phyloP scores from a whole-genome alignment of 1,139 yeast species.

The Geotrichum reessii region DNA sequence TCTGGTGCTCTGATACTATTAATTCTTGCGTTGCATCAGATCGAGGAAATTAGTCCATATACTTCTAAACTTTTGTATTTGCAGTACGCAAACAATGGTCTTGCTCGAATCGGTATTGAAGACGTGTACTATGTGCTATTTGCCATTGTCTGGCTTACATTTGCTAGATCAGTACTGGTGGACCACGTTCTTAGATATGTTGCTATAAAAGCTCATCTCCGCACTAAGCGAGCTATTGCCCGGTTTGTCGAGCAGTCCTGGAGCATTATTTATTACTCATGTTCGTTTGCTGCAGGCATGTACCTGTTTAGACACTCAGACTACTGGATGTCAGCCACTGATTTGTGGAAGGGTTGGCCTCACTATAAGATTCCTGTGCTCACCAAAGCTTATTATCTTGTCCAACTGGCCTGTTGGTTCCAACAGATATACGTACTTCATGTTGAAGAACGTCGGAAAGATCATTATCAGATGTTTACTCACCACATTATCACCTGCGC shows the following conservation, averaged over 20 bases:
- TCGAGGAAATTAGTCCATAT: constrained; percentile 14
- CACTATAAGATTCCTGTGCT: constrained; percentile 42
- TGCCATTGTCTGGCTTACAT: constrained; percentile 53
- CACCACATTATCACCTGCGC: constrained; percentile 79
- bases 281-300: constrained; percentile 55
- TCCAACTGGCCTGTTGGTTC: constrained; percentile 71
- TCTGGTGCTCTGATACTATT: constrained; percentile 5
- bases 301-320: constrained; percentile 53
- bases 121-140: constrained; percentile 53
- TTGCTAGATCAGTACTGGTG: constrained; percentile 58
- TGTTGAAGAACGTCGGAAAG: constrained; percentile 74
- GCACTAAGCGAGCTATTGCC: constrained; percentile 45
- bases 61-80: constrained; percentile 26
- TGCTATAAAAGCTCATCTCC: constrained; percentile 23
- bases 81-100: constrained; percentile 25
- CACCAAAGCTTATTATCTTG: constrained; percentile 65
- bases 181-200: constrained; percentile 43
- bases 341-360: constrained; percentile 73
- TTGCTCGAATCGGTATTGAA: constrained; percentile 27
- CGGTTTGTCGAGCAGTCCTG: constrained; percentile 88
- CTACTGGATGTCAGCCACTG: constrained; percentile 55
- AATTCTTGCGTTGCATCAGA: background rate
- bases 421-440: constrained; percentile 74
- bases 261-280: constrained; percentile 56
- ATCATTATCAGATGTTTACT: constrained; percentile 76